Percentiles rank a stretch among this genome's conserved stretches.
These are phyloP conservation scores for Asterella californica DNA, from an alignment of 225 moss, liverwort and hornwort species.

Conservation along the genomic window DNA sequence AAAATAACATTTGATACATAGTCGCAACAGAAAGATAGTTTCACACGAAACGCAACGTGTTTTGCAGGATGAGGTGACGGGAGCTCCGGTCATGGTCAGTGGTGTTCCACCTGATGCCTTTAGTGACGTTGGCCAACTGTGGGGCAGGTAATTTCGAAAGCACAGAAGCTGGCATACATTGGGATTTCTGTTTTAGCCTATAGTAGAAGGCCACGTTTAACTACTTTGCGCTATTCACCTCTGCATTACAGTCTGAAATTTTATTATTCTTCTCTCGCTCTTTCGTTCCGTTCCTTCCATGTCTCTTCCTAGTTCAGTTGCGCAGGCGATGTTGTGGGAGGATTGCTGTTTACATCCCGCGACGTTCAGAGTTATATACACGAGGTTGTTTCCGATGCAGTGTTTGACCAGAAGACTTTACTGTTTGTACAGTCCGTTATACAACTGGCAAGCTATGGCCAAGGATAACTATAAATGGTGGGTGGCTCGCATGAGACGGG, in stretches of 20 bases:
- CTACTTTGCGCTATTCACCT: background rate
- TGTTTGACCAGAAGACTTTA: background rate
- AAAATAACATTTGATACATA: no score
- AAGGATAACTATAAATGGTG: slow-evolving; percentile 78
- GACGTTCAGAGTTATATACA: background rate
- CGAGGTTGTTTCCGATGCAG: background rate
- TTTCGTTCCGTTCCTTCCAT: background rate
- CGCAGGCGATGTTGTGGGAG: background rate
- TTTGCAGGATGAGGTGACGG: slow-evolving; percentile 51
- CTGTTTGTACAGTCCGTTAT: slow-evolving; percentile 51
- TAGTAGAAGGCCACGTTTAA: background rate
- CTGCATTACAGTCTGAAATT: background rate
- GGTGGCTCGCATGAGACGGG: slow-evolving; percentile 63
- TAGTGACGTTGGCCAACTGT: slow-evolving; percentile 66
- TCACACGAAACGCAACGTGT: background rate
- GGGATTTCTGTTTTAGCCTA: background rate
- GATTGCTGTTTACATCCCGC: background rate
- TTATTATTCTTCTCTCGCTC: background rate
- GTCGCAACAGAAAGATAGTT: background rate
- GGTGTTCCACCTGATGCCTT: slow-evolving; percentile 82
- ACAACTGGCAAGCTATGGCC: slow-evolving; percentile 89
- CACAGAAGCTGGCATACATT: background rate
- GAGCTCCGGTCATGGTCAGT: slow-evolving; percentile 55
- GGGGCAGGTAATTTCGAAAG: slow-evolving; percentile 55
- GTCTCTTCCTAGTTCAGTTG: background rate